phyloP scores from a whole-genome alignment of 768 basidiomycete genomes.

The Amanita rubescens region DNA sequence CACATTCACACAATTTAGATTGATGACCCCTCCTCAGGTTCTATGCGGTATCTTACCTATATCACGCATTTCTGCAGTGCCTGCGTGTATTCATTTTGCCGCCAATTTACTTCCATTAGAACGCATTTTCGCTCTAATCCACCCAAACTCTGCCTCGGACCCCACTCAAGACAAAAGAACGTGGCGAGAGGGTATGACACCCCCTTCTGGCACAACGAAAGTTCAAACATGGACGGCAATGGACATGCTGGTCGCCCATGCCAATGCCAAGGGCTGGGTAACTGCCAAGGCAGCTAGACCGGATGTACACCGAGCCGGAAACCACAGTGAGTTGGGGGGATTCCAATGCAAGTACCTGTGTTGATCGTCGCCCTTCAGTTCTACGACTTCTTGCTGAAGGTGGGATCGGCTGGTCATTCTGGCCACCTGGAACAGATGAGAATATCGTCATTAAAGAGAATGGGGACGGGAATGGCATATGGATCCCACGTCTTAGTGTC shows the following conservation, averaged over 20 bases:
- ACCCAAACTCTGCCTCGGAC: conserved; percentile 35
- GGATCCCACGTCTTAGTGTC: conserved; percentile 39
- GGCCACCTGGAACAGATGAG: conserved; percentile 50
- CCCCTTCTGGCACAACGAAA: conserved; percentile 17
- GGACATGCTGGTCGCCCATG: conserved; percentile 76
- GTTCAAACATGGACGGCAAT: conserved; percentile 68
- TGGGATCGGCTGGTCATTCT: conserved; percentile 76
- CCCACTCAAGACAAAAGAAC: conserved; percentile 62
- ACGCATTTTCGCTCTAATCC: conserved; percentile 48
- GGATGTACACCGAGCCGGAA: conserved; percentile 85
- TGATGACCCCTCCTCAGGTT: conserved; percentile 34
- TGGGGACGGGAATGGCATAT: conserved; percentile 43
- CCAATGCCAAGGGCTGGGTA: conserved; percentile 70
- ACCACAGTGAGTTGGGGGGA: conserved; percentile 58
- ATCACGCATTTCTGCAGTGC: conserved; percentile 75
- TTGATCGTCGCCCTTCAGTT: conserved; percentile 37
- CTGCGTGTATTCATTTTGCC: conserved; percentile 72
- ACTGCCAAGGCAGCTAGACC: conserved; percentile 90
- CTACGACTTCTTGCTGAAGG: conserved; percentile 81
- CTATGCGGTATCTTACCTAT: conserved; percentile 70
- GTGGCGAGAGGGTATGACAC: conserved; percentile 52
- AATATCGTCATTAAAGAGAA: conserved; percentile 19
- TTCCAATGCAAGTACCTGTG: neutral
- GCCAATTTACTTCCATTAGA: conserved; percentile 73
- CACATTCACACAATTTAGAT: conserved; percentile 2